Evolutionary conservation across 352 stramenopile species (phyloP).

Genomic region (Hyaloperonospora arabidopsidis): DNA sequence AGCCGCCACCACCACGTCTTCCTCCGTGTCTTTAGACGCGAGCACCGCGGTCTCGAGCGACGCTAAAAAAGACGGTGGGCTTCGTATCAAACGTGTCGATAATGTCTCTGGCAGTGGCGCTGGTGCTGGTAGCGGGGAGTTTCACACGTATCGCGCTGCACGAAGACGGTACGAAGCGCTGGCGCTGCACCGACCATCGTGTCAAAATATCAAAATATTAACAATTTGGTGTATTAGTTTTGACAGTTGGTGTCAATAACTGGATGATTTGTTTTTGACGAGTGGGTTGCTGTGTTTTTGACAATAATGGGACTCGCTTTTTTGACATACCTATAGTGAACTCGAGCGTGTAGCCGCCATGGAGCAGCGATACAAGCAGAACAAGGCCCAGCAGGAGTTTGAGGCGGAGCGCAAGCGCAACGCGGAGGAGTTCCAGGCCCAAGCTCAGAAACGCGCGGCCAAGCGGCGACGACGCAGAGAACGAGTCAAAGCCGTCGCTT

Average conservation of each 20-base stretch:
- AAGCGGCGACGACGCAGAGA: constrained; percentile 73
- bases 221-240: too few species aligned
- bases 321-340: constrained; percentile 61
- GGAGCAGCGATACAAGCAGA: constrained; percentile 72
- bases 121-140: constrained; percentile 91
- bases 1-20: not conserved
- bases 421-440: constrained; percentile 58
- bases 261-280: too few species aligned
- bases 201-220: too few species aligned
- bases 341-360: constrained; percentile 87
- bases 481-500: constrained; percentile 43
- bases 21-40: not conserved
- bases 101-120: constrained; percentile 93
- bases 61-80: constrained; percentile 23
- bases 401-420: constrained; percentile 57
- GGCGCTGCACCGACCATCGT: too few species aligned
- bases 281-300: too few species aligned
- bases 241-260: too few species aligned
- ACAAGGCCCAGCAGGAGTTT: constrained; percentile 57
- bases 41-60: constrained; percentile 3
- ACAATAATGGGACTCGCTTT: not conserved
- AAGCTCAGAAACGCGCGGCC: constrained; percentile 61
- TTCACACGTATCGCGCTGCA: constrained; percentile 94
- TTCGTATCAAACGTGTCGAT: constrained; percentile 77
- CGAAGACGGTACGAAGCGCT: constrained; percentile 48